Evolutionary conservation across 441 rosid species (phyloP).

Genomic region (Populus hybrid): DNA sequence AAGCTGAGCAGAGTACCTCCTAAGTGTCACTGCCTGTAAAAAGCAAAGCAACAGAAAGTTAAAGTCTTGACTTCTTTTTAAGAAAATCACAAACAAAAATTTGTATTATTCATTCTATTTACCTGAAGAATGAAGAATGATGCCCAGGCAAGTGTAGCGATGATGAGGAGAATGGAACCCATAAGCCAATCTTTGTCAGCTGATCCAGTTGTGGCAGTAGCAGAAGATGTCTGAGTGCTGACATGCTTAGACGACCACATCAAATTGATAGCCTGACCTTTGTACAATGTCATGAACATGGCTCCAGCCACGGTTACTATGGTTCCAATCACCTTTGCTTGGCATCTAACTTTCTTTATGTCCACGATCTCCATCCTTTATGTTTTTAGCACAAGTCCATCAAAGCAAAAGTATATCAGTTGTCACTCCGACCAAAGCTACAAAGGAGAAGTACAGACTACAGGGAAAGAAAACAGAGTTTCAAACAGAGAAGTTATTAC

Average conservation of each 20-base stretch:
- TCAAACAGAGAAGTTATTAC: background rate
- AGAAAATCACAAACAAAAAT: background rate
- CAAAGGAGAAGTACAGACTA: background rate
- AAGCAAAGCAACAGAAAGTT: background rate
- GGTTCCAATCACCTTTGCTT: slow-evolving; percentile 75
- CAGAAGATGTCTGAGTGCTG: slow-evolving; percentile 12
- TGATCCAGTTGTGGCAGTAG: slow-evolving; percentile 12
- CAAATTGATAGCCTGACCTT: slow-evolving; percentile 44
- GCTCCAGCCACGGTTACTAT: slow-evolving; percentile 66
- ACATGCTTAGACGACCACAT: slow-evolving; percentile 41
- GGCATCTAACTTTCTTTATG: slow-evolving; percentile 62
- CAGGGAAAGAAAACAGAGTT: background rate
- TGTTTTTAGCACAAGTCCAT: background rate
- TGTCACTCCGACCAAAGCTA: background rate
- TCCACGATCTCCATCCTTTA: slow-evolving; percentile 69
- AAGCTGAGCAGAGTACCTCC: slow-evolving; percentile 68
- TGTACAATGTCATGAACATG: slow-evolving; percentile 57
- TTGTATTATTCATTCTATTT: background rate
- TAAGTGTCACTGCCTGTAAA: slow-evolving; percentile 53
- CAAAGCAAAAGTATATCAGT: background rate
- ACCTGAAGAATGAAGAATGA: slow-evolving; percentile 74
- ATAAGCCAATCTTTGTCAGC: slow-evolving; percentile 47
- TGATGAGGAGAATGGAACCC: slow-evolving; percentile 63
- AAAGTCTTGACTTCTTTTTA: background rate
- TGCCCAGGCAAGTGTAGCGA: slow-evolving; percentile 82